A percentile compares a stretch with the other conserved stretches of the same genome.
These are phyloP conservation scores for Cynara cardunculus DNA, from an alignment of 129 eudicot species.

Conservation along the genomic window DNA sequence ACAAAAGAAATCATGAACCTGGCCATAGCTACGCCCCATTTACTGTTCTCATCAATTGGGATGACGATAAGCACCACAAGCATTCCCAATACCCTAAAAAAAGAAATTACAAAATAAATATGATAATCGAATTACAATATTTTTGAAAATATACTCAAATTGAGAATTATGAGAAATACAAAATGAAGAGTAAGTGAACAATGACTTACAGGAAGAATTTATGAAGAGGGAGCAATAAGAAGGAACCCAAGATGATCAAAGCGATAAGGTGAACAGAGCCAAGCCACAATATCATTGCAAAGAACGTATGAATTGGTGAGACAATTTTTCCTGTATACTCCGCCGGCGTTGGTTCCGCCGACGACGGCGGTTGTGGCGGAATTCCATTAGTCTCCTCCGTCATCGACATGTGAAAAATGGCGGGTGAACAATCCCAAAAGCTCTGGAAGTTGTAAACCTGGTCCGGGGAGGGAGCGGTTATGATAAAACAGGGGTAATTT, in stretches of 20 bases:
- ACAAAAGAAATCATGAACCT: slow-evolving; percentile 43
- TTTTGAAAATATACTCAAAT: background rate
- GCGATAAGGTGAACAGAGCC: slow-evolving; percentile 60
- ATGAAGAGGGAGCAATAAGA: slow-evolving; percentile 57
- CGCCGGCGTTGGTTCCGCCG: slow-evolving; percentile 33
- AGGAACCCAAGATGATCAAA: slow-evolving; percentile 40
- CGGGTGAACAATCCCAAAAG: slow-evolving; percentile 11
- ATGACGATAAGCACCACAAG: slow-evolving; percentile 55
- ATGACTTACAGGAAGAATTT: slow-evolving; percentile 42
- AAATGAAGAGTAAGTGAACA: background rate
- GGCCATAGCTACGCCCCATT: slow-evolving; percentile 64
- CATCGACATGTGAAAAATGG: slow-evolving; percentile 16
- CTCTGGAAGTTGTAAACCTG: slow-evolving; percentile 18
- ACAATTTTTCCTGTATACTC: slow-evolving; percentile 43
- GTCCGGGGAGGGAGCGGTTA: background rate
- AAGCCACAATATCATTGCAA: slow-evolving; percentile 62
- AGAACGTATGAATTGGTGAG: slow-evolving; percentile 35
- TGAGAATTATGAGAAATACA: background rate
- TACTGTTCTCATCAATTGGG: slow-evolving; percentile 71
- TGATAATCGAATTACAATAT: too few relatives aligned
- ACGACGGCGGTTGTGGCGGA: slow-evolving; percentile 1
- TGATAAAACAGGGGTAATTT: background rate
- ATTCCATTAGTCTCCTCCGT: slow-evolving; percentile 19
- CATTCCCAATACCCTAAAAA: slow-evolving; percentile 65
- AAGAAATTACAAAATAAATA: background rate